Percentiles rank a stretch among this genome's conserved stretches.
These are phyloP conservation scores for Populus nigra DNA, from an alignment of 345 rosid genomes.

Conservation along the genomic window DNA sequence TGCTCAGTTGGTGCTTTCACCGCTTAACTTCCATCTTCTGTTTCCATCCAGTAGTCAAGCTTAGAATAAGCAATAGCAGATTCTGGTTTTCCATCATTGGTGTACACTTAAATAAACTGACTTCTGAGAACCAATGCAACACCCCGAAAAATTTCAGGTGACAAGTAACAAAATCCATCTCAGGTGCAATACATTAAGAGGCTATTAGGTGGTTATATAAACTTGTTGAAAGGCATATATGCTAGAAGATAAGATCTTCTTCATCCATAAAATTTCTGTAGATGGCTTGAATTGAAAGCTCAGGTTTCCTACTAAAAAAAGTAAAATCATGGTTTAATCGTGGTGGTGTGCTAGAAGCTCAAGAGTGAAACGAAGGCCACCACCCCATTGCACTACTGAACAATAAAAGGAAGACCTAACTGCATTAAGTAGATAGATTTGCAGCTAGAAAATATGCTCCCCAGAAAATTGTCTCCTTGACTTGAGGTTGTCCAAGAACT, in stretches of 20 bases:
- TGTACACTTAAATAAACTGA: not conserved
- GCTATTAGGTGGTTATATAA: not conserved
- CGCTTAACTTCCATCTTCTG: not conserved
- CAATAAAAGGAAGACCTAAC: not conserved
- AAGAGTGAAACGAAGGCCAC: not conserved
- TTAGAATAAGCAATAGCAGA: not conserved
- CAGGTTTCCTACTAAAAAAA: not conserved
- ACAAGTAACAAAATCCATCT: not conserved
- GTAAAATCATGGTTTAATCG: constrained; percentile 2
- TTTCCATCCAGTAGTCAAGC: constrained; percentile 6
- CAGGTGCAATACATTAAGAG: not conserved
- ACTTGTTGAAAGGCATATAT: not conserved
- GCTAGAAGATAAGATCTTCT: not conserved
- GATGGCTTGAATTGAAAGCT: not conserved
- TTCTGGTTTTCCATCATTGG: not conserved
- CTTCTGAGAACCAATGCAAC: not conserved
- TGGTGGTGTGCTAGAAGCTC: not conserved
- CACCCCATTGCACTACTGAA: not conserved
- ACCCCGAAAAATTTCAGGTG: not conserved
- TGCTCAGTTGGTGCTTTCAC: not conserved
- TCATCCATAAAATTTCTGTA: not conserved
- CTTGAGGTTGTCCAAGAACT: not conserved
- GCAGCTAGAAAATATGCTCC: not conserved
- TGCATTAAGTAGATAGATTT: not conserved
- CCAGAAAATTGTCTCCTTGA: not conserved